Percentiles rank a stretch among this genome's conserved stretches.
Evolutionary conservation across 345 rosid species (phyloP).

Genomic region (Euphorbia pulcherrima): DNA sequence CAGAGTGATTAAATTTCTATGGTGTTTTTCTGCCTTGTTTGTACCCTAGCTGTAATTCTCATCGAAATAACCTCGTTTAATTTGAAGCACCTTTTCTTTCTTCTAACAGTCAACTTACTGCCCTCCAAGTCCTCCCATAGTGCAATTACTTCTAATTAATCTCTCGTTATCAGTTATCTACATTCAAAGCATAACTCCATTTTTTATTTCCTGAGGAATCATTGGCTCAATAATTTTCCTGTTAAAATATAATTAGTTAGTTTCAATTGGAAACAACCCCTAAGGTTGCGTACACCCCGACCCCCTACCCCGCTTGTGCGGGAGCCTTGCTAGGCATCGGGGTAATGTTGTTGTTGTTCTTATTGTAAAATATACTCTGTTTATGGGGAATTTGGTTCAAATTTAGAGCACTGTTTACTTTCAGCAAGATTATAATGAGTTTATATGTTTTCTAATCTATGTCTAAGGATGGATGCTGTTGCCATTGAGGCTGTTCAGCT

Average conservation of each 20-base stretch:
- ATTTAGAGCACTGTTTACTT: not conserved
- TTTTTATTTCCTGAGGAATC: not conserved
- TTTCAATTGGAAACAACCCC: no score
- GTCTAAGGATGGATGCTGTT: constrained; percentile 15
- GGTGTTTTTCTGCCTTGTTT: not conserved
- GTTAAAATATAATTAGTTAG: no score
- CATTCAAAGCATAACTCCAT: not conserved
- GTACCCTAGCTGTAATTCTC: not conserved
- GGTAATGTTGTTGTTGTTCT: not conserved
- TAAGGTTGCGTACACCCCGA: no score
- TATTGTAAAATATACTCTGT: not conserved
- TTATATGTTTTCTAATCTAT: not conserved
- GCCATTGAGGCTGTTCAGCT: constrained; percentile 16
- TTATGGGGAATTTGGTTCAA: not conserved
- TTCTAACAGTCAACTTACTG: not conserved
- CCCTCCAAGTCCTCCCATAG: not conserved
- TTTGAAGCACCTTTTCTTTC: not conserved
- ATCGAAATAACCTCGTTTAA: not conserved
- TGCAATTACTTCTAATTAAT: not conserved
- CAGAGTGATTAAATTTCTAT: not conserved
- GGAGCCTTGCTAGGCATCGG: no score
- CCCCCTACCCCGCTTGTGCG: no score
- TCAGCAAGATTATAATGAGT: not conserved
- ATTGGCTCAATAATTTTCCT: not conserved
- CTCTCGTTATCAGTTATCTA: not conserved